phyloP scores from a whole-genome alignment of 1,284 basidiomycete genomes.

The Xanthoconium separans region DNA sequence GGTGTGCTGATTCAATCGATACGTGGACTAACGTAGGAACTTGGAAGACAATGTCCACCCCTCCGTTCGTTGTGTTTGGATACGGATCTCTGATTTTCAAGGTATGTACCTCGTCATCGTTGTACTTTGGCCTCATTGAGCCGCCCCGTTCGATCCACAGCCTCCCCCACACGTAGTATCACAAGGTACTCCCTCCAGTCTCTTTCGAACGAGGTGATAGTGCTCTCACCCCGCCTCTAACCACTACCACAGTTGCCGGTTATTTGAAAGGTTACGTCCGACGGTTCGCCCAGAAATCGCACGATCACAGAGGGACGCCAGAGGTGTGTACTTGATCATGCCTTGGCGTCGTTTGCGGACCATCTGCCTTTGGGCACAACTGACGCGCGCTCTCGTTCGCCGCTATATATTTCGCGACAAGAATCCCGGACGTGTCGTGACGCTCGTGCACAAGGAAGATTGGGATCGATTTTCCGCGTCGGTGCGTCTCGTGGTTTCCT shows the following conservation, averaged over 20 bases:
- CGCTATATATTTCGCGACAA: not conserved
- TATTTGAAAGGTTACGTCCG: slow-evolving; percentile 86
- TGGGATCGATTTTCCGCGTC: slow-evolving; percentile 73
- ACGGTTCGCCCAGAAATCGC: slow-evolving; percentile 83
- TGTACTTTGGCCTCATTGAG: not conserved
- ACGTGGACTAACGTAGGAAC: not conserved
- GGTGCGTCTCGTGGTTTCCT: slow-evolving; percentile 37
- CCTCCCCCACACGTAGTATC: slow-evolving; percentile 69
- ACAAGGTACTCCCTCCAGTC: slow-evolving; percentile 43
- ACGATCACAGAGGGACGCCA: slow-evolving; percentile 83
- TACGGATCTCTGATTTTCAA: slow-evolving; percentile 85
- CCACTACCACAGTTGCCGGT: slow-evolving; percentile 54
- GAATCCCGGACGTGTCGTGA: slow-evolving; percentile 85
- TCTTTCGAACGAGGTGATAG: not conserved
- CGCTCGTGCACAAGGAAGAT: slow-evolving; percentile 80
- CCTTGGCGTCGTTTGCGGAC: not conserved
- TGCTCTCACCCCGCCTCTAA: not conserved
- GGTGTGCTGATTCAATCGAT: not conserved
- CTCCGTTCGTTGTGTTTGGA: slow-evolving; percentile 67
- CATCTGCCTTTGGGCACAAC: not conserved
- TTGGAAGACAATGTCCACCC: slow-evolving; percentile 12
- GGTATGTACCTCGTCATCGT: slow-evolving; percentile 35
- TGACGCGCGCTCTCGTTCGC: not conserved
- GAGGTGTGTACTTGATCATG: slow-evolving; percentile 45
- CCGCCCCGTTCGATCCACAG: slow-evolving; percentile 36